A percentile compares a stretch with the other conserved stretches of the same genome.
Evolutionary conservation across 345 rosid species (phyloP).

Genomic region (Eucalyptus marginata): DNA sequence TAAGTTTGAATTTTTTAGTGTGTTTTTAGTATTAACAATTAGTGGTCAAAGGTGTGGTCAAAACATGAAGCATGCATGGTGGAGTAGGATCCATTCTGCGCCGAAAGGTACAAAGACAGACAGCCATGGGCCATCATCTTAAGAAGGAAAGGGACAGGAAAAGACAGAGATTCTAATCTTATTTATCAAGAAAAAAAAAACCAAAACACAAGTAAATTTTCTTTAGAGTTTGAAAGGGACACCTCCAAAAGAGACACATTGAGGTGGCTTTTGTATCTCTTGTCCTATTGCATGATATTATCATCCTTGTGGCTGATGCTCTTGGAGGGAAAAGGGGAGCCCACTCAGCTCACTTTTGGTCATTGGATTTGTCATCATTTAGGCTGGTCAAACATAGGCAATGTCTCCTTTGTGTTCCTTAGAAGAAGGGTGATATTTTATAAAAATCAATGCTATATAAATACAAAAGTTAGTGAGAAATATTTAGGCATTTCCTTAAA

Average conservation of each 20-base stretch:
- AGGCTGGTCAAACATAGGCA: neutral
- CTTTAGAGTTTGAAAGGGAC: neutral
- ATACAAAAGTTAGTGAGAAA: neutral
- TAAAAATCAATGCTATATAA: neutral
- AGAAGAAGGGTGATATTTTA: neutral
- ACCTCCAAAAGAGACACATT: neutral
- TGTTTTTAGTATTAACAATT: neutral
- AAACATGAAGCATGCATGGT: neutral
- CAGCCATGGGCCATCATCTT: neutral
- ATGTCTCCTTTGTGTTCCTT: neutral
- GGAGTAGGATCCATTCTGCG: constrained; percentile 19
- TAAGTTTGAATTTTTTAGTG: neutral
- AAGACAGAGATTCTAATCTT: neutral
- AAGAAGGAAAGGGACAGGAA: constrained; percentile 11
- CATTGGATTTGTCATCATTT: neutral
- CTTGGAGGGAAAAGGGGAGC: neutral
- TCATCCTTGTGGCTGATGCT: neutral
- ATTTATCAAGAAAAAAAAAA: neutral
- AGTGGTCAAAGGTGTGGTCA: constrained; percentile 19
- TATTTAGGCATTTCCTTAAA: neutral
- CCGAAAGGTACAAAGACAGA: constrained; percentile 28
- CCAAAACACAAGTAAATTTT: neutral
- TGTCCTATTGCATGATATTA: constrained; percentile 1
- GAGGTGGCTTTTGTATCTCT: neutral
- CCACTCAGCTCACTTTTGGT: neutral